Evolutionary conservation across 176 grass and related monocot species (phyloP), one percentile per base, ranked within the genome.

Genomic region (Triticum turgidum): DNA sequence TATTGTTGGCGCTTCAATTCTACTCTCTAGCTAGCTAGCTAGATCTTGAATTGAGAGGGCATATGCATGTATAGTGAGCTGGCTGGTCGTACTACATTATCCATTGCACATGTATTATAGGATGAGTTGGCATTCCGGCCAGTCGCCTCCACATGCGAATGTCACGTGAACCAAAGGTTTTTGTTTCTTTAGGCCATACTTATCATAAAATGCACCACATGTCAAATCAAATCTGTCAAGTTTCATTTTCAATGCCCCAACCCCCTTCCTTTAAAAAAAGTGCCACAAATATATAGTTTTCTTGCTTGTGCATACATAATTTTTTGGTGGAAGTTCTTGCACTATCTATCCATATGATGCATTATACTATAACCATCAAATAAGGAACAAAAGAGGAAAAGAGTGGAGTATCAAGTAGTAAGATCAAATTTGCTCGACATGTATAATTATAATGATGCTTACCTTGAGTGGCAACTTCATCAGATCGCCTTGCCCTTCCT

Each of bases 381-480:
- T 7, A 18, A 20, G n/a, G 27, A 42, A 33, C 33, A 66, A 20
- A 30, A 4, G 10, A 20, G 38, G 51, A 33, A 29, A 52, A 9
- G 22, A 41, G 44, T 27, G n/a, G 71, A 74, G 22, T 29, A 71
- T 80, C n/a, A 52, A 49, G 34, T n/a, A 69, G n/a, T 27, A 82
- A 54, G 30, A 32, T 52, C 38, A 61, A 49, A 15, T 5, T 30
- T 2, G 7, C 25, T 29, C 12, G 9, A 49, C 0, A 27, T 13
- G 22, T 22, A 62, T n/a, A 0, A 30, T 18, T 22, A 34, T 29
- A 44, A 30, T 51, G 73, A 35, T 35, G 34, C 3, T 67, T 90
- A 98, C 91, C 93, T 92, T 89, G 61, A 86, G 79, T 77, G 84
- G 65, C 27, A 92, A 88, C 62, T 85, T 94, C 61, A 83, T 77